Evolutionary conservation across 768 basidiomycete genomes (phyloP), one percentile per base, ranked within the genome.

Genomic region (Kwoniella sp.): DNA sequence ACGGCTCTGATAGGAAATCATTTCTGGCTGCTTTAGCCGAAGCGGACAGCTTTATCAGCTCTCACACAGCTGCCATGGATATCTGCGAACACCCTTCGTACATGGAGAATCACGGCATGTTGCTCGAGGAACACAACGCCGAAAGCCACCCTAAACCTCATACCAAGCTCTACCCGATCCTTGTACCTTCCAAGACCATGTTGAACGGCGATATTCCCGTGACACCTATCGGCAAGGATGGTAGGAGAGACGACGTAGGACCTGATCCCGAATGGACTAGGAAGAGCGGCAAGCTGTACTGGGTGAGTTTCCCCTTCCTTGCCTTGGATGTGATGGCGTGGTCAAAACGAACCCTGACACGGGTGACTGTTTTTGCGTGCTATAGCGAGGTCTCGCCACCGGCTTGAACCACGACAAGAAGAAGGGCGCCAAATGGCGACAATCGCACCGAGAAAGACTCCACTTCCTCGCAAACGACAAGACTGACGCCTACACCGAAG

Each of bases 201-300:
- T 63, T 80, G 27, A 76, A 79, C 55, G 76, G 77, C 0, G 80
- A 81, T 61, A 80, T 81, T 44, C 79, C 80, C 1, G 71, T 81
- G 26, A 79, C 80, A 1, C 80, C 80, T 0, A 76, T 79, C 24
- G 79, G 79, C 4, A 68, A 70, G 51, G 77, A 79, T 55, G 74
- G 76, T 22, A 40, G 73, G n/a, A 65, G 77, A 25, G 76, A 80
- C 51, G 76, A 78, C 26, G 77, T 79, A 21, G 80, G 80, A 0
- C 64, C 69, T 13, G 80, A 80, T 58, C 78, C 78, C 0, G 69
- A 68, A 2, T 81, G 80, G 80, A 70, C 57, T 36, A 71, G 71
- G 53, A 80, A 81, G 68, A 72, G 63, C 24, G 69, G 72, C 9
- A 80, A 80, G 57, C 60, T 81, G 30, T 81, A 81, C 53, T 81